Evolutionary conservation across 2,329 filamentous ascomycete genomes (phyloP).

Genomic region (Fusarium bactridioides): DNA sequence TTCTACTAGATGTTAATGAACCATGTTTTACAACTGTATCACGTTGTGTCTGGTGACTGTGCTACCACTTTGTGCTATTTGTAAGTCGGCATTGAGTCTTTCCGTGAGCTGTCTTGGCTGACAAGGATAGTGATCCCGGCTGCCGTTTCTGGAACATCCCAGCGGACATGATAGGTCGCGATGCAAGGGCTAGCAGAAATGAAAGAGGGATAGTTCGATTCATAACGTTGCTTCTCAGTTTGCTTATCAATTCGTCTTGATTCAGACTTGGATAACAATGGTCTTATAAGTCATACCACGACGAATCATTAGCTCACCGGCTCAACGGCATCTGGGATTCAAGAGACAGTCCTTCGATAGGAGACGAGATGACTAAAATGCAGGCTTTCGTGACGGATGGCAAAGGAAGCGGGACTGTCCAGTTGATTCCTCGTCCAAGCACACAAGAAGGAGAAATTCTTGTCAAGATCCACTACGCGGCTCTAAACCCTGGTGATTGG

Average conservation of each 20-base stretch:
- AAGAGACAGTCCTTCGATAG: no score
- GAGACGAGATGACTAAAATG: background rate
- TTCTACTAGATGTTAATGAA: slow-evolving; percentile 20
- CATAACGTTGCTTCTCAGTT: background rate
- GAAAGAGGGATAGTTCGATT: background rate
- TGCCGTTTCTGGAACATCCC: background rate
- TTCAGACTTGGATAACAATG: no score
- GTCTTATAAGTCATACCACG: background rate
- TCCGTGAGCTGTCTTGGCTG: background rate
- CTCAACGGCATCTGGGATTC: background rate
- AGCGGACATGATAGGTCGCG: background rate
- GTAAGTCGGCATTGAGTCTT: background rate
- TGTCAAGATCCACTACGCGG: background rate
- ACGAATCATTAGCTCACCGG: background rate
- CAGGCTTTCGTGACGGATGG: slow-evolving; percentile 7
- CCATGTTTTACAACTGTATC: background rate
- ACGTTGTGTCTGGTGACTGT: background rate
- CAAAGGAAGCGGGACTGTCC: background rate
- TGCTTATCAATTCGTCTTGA: background rate
- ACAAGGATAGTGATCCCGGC: background rate
- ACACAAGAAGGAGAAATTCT: background rate
- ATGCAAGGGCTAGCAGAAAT: background rate
- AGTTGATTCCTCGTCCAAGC: background rate
- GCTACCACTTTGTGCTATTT: background rate
- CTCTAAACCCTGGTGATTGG: slow-evolving; percentile 10